Conservation (phyloP, 73 alveolate species). For the Paraurostyla sp. region DNA sequence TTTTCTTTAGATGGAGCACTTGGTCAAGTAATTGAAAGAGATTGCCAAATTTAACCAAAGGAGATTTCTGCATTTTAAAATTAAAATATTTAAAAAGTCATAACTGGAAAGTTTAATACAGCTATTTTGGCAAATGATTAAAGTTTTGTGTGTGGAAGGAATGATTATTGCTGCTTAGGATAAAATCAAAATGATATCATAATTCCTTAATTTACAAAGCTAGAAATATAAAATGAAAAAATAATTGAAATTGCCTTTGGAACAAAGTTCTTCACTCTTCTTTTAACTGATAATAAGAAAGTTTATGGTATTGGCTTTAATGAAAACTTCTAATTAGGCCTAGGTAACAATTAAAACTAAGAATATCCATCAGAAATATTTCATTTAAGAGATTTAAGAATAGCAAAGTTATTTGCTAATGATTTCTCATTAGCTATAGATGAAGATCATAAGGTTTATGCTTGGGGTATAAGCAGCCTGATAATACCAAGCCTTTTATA, state of each 20-base stretch:
- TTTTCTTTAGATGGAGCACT: slow-evolving; percentile 46
- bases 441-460: slow-evolving; percentile 4
- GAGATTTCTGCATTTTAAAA: not conserved
- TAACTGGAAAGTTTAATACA: slow-evolving; percentile 36
- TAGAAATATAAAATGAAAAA: not conserved
- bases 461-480: slow-evolving; percentile 29
- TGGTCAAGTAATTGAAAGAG: not conserved
- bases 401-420: not conserved
- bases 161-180: slow-evolving; percentile 13
- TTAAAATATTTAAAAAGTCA: not conserved
- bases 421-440: slow-evolving; percentile 31
- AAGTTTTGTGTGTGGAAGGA: slow-evolving; percentile 31
- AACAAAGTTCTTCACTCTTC: not conserved
- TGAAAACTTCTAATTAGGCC: not conserved
- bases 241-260: slow-evolving; percentile 35
- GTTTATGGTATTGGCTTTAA: slow-evolving; percentile 37
- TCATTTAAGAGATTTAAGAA: not conserved
- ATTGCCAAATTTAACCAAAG: not conserved
- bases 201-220: not conserved
- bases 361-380: not conserved
- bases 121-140: not conserved
- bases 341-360: slow-evolving; percentile 3
- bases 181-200: not conserved
- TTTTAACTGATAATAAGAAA: not conserved
- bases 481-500: not conserved